These are phyloP conservation scores for Phytophthora litchii DNA, from an alignment of 352 stramenopile genomes.

Conservation along the genomic window DNA sequence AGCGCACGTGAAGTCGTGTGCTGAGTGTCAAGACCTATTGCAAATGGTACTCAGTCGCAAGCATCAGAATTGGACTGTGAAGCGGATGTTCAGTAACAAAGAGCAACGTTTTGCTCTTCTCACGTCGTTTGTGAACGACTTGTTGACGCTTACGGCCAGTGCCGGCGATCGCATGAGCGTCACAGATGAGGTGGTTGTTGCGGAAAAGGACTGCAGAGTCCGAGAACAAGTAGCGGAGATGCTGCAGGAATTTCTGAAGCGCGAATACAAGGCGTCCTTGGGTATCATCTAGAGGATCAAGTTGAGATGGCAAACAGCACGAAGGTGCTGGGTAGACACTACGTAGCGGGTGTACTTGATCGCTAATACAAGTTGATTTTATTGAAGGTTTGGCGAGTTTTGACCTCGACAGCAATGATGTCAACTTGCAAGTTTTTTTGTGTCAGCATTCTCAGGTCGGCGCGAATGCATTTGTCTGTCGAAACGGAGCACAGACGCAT, in stretches of 20 bases:
- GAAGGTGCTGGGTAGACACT: too few species aligned
- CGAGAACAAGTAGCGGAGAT: conserved; percentile 20
- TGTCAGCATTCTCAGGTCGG: too few species aligned
- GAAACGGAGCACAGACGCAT: too few species aligned
- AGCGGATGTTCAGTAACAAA: conserved; percentile 27
- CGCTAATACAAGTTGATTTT: too few species aligned
- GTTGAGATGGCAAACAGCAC: too few species aligned
- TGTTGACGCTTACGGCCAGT: conserved; percentile 25
- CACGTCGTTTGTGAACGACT: conserved; percentile 34
- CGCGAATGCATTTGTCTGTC: too few species aligned
- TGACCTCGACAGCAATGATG: too few species aligned
- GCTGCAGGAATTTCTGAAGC: conserved; percentile 37
- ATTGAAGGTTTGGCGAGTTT: too few species aligned
- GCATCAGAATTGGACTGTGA: conserved; percentile 35
- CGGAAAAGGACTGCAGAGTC: conserved; percentile 19
- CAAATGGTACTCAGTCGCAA: conserved; percentile 7
- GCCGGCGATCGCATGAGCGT: conserved; percentile 10
- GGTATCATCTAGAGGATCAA: conserved; percentile 48
- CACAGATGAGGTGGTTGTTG: conserved; percentile 6
- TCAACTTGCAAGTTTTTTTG: too few species aligned
- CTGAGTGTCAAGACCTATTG: conserved; percentile 27
- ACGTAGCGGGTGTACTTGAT: too few species aligned
- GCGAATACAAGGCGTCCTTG: conserved; percentile 29
- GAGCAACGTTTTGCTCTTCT: conserved; percentile 36
- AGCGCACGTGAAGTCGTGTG: conserved; percentile 23